A percentile compares a stretch with the other conserved stretches of the same genome.
Conservation (phyloP, 768 basidiomycete genomes). For the Nidula microcarpa region DNA sequence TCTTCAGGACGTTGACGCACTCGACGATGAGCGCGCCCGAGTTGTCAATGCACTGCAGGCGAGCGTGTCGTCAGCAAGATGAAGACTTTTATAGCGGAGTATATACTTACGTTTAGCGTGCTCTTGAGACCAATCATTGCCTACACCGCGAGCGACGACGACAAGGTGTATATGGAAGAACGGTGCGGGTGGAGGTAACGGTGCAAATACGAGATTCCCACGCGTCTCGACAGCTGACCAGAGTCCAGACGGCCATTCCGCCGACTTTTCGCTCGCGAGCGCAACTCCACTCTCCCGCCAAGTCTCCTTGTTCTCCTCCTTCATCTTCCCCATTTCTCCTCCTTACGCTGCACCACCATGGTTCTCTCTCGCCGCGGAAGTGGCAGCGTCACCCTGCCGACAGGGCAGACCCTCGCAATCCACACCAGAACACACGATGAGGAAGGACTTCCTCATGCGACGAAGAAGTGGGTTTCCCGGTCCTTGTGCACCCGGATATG, state of each 20-base stretch:
- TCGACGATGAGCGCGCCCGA: constrained; percentile 93
- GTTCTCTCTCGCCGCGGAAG: constrained; percentile 75
- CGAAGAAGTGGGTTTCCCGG: constrained; percentile 69
- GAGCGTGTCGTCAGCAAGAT: not conserved
- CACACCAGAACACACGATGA: constrained; percentile 88
- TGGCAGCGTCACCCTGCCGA: constrained; percentile 66
- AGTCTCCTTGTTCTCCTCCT: not conserved
- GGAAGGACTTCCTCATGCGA: constrained; percentile 87
- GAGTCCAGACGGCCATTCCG: not conserved
- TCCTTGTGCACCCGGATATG: not conserved
- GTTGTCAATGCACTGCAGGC: constrained; percentile 86
- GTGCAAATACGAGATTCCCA: constrained; percentile 14
- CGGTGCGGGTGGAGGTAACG: constrained; percentile 7
- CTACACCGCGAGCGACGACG: constrained; percentile 1
- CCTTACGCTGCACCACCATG: constrained; percentile 31
- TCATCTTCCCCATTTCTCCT: not conserved
- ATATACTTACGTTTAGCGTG: constrained; percentile 70
- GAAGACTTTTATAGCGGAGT: not conserved
- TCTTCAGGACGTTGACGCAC: constrained; percentile 94
- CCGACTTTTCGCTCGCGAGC: not conserved
- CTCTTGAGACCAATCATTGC: constrained; percentile 94
- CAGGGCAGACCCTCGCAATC: constrained; percentile 77
- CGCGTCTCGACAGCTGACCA: constrained; percentile 4
- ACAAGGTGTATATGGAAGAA: not conserved
- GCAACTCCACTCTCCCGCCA: not conserved